Base-by-base conservation (phyloP, 805 yeast genomes). In the Lachancea quebecensis region DNA sequence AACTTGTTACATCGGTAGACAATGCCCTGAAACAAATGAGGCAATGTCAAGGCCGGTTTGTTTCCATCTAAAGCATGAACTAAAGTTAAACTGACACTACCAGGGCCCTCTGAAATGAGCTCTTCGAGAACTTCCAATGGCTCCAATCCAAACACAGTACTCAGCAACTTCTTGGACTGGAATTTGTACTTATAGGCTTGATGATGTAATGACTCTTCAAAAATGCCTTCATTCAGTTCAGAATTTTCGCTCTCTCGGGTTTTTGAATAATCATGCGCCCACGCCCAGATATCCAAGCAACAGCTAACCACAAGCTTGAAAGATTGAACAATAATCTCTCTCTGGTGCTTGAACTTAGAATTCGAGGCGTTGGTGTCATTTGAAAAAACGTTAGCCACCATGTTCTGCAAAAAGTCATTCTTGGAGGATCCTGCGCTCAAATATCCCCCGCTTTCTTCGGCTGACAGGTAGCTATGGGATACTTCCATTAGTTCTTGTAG, bases 31-130 rank as follows among this genome's bases (percentile, higher is more conserved):
- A 86, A 69, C 4, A 89, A 66, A 53, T 77, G 74, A 0, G 95
- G 90, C 11, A 88, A 67, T 0, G 95, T 84, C 4, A 77, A 55
- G 46, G 80, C 85, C 0, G 95, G 85, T 51, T 85, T 77, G 7
- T 95, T 84, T 0, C 93, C 91, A 64, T 90, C 96, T 40, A 90
- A 66, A 2, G 85, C 81, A 59, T 85, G 88, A 10, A 79, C 68
- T 5, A 74, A 55, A 7, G 61, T 52, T 21, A 54, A 53, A 4
- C 56, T 50, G 25, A 50, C 49, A 5, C 60, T 54, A 14, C 55
- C 53, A 3, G 50, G 50, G 16, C 62, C 64, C 10, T 64, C 55
- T 14, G 60, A 59, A 14, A 87, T 72, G 47, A 90, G 62, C 7
- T 81, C 73, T 55, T 85, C 95, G 46, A 88, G 64, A 0, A 82